Conservation (phyloP, 169 alveolate species). For the Cryptosporidium felis region DNA sequence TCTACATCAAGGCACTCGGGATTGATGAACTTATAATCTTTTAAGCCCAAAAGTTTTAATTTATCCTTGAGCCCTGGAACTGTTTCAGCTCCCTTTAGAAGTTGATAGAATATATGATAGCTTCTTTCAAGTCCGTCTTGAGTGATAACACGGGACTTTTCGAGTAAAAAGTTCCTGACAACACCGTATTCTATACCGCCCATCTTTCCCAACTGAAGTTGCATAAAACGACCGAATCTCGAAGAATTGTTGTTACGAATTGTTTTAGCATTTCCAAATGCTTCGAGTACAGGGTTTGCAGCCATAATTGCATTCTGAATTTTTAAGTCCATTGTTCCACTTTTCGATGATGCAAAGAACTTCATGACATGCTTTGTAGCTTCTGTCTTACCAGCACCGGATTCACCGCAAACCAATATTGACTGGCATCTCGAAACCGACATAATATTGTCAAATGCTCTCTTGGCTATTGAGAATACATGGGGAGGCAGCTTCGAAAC, state of each 20-base stretch:
- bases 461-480: slow-evolving; percentile 87
- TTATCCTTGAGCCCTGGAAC: slow-evolving; percentile 79
- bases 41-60: slow-evolving; percentile 79
- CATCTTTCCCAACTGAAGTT: slow-evolving; percentile 82
- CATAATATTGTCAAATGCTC: slow-evolving; percentile 85
- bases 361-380: slow-evolving; percentile 94
- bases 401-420: slow-evolving; percentile 96
- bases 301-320: slow-evolving; percentile 90
- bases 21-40: slow-evolving; percentile 81
- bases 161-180: slow-evolving; percentile 93
- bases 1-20: slow-evolving; percentile 88
- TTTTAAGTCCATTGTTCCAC: slow-evolving; percentile 76
- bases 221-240: slow-evolving; percentile 97
- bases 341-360: slow-evolving; percentile 86
- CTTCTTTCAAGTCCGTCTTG: slow-evolving; percentile 93
- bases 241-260: slow-evolving; percentile 96
- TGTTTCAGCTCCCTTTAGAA: slow-evolving; percentile 87
- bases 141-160: slow-evolving; percentile 95
- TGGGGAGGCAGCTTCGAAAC: slow-evolving; percentile 85
- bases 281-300: slow-evolving; percentile 96
- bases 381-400: slow-evolving; percentile 99
- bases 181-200: slow-evolving; percentile 90
- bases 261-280: slow-evolving; percentile 99
- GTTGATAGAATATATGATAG: slow-evolving; percentile 96
- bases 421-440: slow-evolving; percentile 82